phyloP scores from a whole-genome alignment of 495 filamentous ascomycete species.

The Tuber calosporum region DNA sequence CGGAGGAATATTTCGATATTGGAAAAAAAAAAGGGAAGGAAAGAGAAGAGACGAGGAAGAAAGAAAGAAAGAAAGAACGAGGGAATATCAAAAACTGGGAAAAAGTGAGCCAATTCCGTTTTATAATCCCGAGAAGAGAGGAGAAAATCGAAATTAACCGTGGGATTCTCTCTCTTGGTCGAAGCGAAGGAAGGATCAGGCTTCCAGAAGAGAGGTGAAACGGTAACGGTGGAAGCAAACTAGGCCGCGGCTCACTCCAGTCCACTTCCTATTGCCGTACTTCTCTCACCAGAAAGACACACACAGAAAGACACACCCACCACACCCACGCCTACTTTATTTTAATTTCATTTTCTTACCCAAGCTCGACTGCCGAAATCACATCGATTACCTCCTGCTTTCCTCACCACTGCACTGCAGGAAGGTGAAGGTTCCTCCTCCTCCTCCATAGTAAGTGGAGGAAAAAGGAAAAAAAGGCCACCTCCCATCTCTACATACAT shows the following conservation, averaged over 20 bases:
- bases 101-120: not conserved
- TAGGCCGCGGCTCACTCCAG: not conserved
- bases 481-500: not conserved
- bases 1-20: not conserved
- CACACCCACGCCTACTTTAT: not conserved
- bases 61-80: not conserved
- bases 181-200: constrained; percentile 5
- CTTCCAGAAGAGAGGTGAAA: constrained; percentile 5
- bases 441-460: not conserved
- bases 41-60: not conserved
- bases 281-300: too few species aligned
- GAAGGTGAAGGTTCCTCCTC: too few species aligned
- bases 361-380: constrained; percentile 35
- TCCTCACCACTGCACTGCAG: constrained; percentile 5
- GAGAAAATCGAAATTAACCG: not conserved
- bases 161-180: not conserved
- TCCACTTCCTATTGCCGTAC: not conserved
- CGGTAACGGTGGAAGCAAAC: not conserved
- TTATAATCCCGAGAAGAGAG: constrained; percentile 2
- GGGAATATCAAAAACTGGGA: not conserved
- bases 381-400: constrained; percentile 5
- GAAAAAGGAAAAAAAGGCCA: not conserved
- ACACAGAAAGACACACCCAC: too few species aligned
- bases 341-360: not conserved
- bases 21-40: not conserved